phyloP scores from a whole-genome alignment of 768 basidiomycete genomes.

The Xanthoconium stramineum region DNA sequence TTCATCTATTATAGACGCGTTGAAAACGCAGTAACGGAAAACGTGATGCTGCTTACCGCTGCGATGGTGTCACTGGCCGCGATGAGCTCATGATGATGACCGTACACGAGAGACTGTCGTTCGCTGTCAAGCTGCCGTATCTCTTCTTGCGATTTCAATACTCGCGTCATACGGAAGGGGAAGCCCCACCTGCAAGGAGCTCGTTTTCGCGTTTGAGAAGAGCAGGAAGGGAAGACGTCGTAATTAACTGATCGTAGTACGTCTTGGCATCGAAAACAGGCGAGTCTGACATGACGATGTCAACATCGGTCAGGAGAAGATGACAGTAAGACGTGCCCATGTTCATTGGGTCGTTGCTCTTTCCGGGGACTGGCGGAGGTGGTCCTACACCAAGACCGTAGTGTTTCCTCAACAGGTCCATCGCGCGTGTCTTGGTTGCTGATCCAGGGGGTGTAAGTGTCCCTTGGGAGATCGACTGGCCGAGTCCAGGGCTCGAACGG shows the following conservation, averaged over 20 bases:
- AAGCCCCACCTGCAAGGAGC: slow-evolving; percentile 56
- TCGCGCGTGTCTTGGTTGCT: slow-evolving; percentile 53
- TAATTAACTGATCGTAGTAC: slow-evolving; percentile 85
- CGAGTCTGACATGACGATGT: slow-evolving; percentile 52
- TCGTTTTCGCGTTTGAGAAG: slow-evolving; percentile 83
- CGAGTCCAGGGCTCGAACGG: slow-evolving; percentile 16
- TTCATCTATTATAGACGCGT: slow-evolving; percentile 64
- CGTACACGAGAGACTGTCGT: slow-evolving; percentile 88
- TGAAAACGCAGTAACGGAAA: background rate
- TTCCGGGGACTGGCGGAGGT: slow-evolving; percentile 57
- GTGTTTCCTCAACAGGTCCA: slow-evolving; percentile 79
- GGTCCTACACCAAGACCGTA: slow-evolving; percentile 81
- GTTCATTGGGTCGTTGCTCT: slow-evolving; percentile 74
- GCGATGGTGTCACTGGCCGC: slow-evolving; percentile 91
- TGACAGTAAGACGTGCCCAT: slow-evolving; percentile 48
- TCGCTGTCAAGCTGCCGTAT: slow-evolving; percentile 86
- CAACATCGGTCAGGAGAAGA: background rate
- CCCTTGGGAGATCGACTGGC: slow-evolving; percentile 22
- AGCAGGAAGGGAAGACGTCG: slow-evolving; percentile 67
- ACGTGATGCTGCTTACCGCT: slow-evolving; percentile 47
- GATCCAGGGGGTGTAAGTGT: slow-evolving; percentile 30
- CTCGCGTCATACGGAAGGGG: background rate
- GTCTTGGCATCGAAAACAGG: slow-evolving; percentile 76
- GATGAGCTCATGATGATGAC: slow-evolving; percentile 93
- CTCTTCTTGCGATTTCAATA: slow-evolving; percentile 44